Conservation (phyloP, 176 grass and related monocot genomes). For the Avena sativa region DNA sequence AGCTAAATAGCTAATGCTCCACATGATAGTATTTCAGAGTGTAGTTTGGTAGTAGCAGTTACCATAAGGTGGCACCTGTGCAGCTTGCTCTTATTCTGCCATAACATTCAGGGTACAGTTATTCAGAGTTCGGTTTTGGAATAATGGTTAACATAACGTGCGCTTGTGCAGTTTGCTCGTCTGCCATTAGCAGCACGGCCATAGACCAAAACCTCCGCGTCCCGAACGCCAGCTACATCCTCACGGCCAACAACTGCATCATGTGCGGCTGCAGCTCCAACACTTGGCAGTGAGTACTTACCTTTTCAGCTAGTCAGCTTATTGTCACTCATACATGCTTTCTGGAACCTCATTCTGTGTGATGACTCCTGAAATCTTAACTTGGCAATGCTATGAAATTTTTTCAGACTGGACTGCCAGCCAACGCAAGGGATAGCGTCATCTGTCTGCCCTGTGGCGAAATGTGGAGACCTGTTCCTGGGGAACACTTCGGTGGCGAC, state of each 20-base stretch:
- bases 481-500: conserved; percentile 58
- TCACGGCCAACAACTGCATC: conserved; percentile 87
- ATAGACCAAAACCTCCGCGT: conserved; percentile 63
- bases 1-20: neutral
- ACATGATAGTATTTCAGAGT: too few relatives aligned
- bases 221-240: conserved; percentile 80
- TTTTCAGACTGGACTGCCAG: conserved; percentile 71
- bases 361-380: neutral
- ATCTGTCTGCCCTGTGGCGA: conserved; percentile 59
- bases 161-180: conserved; percentile 69
- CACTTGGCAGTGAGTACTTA: conserved; percentile 74
- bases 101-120: neutral
- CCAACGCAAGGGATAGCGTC: conserved; percentile 59
- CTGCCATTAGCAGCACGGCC: conserved; percentile 64
- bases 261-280: conserved; percentile 84
- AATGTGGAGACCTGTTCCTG: conserved; percentile 68
- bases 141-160: conserved; percentile 17
- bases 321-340: neutral
- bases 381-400: conserved; percentile 2
- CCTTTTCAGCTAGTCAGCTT: neutral
- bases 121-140: neutral
- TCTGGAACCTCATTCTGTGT: neutral
- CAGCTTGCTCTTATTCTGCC: too few relatives aligned
- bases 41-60: too few relatives aligned
- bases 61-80: too few relatives aligned